These are phyloP conservation scores for Tetrapisispora arboricola DNA, from an alignment of 805 yeast genomes.

Conservation along the genomic window DNA sequence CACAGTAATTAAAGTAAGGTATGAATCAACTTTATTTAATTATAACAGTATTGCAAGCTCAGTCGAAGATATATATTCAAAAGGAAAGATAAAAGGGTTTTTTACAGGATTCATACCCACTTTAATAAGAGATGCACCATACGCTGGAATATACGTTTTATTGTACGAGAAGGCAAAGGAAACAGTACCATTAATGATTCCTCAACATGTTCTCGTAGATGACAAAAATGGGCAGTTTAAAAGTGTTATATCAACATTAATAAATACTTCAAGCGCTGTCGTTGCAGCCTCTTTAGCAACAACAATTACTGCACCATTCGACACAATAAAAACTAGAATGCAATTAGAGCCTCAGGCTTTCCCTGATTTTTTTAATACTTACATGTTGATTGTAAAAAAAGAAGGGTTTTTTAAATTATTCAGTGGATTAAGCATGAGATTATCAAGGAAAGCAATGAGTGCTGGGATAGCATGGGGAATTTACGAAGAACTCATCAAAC, in stretches of 20 bases:
- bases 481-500: constrained; percentile 73
- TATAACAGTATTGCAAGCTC: constrained; percentile 61
- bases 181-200: constrained; percentile 36
- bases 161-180: constrained; percentile 71
- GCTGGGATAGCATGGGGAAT: constrained; percentile 97
- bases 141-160: constrained; percentile 86
- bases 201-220: constrained; percentile 10
- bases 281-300: constrained; percentile 73
- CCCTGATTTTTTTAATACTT: constrained; percentile 34
- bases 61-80: constrained; percentile 39
- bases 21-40: constrained; percentile 68
- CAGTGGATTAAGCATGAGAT: constrained; percentile 73
- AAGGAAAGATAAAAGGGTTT: constrained; percentile 56
- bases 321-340: constrained; percentile 84
- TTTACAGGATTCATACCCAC: constrained; percentile 86
- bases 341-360: constrained; percentile 54
- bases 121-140: constrained; percentile 83
- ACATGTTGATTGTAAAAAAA: constrained; percentile 29
- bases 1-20: constrained; percentile 81
- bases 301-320: constrained; percentile 86
- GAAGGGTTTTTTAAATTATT: constrained; percentile 53
- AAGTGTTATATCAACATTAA: constrained; percentile 38
- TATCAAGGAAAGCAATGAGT: constrained; percentile 77
- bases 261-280: constrained; percentile 71
- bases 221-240: constrained; percentile 21